Evolutionary conservation across 2,329 filamentous ascomycete genomes (phyloP).

Genomic region (Pestalotiopsis sp.): DNA sequence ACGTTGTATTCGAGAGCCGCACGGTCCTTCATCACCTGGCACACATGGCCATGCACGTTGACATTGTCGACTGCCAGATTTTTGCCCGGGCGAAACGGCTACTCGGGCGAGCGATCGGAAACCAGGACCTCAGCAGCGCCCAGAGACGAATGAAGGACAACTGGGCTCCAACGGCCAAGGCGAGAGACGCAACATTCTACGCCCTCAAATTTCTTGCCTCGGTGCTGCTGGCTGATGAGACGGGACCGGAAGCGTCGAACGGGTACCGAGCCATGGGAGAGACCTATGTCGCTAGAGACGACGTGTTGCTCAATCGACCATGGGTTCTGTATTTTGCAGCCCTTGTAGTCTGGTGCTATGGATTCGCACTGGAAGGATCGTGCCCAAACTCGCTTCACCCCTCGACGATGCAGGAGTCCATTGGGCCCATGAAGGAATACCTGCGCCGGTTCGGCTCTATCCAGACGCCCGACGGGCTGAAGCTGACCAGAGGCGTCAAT

Average conservation of each 20-base stretch:
- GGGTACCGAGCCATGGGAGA: constrained; percentile 41
- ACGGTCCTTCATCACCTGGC: constrained; percentile 91
- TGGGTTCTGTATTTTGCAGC: constrained; percentile 96
- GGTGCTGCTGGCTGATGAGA: constrained; percentile 70
- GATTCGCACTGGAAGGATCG: constrained; percentile 85
- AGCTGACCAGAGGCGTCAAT: constrained; percentile 75
- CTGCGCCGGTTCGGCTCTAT: constrained; percentile 74
- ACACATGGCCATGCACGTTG: constrained; percentile 97
- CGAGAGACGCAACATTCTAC: constrained; percentile 90
- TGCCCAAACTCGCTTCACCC: constrained; percentile 58
- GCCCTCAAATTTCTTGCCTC: constrained; percentile 85
- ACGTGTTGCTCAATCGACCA: constrained; percentile 86
- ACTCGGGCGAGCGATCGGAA: constrained; percentile 82
- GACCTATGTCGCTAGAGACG: constrained; percentile 81
- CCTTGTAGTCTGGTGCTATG: constrained; percentile 94
- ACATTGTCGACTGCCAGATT: constrained; percentile 96
- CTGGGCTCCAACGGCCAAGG: constrained; percentile 88
- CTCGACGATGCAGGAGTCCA: constrained; percentile 64
- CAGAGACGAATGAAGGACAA: constrained; percentile 82
- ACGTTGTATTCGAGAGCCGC: constrained; percentile 78
- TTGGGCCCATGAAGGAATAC: constrained; percentile 79
- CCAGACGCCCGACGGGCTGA: constrained; percentile 75
- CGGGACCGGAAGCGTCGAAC: constrained; percentile 40
- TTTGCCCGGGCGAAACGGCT: constrained; percentile 87
- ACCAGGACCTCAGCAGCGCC: constrained; percentile 78